phyloP scores from a whole-genome alignment of 345 rosid species.

The Streptanthus diversifolius region DNA sequence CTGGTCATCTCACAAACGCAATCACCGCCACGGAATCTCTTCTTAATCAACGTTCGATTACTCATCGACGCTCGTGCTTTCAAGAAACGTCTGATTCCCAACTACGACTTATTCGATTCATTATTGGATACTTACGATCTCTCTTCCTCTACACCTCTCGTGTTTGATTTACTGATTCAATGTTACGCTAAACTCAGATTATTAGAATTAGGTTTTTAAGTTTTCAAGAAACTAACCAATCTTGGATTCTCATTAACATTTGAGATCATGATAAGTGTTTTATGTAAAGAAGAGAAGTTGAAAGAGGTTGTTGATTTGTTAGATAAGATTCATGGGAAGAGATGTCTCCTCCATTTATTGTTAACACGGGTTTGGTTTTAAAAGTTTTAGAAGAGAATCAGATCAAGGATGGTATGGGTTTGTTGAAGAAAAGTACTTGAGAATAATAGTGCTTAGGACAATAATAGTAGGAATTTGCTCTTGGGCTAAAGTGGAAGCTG shows the following conservation, averaged over 20 bases:
- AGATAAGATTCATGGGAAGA: slow-evolving; percentile 62
- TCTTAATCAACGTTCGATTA: slow-evolving; percentile 55
- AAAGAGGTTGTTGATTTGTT: slow-evolving; percentile 45
- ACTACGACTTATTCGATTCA: slow-evolving; percentile 42
- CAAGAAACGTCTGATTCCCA: slow-evolving; percentile 43
- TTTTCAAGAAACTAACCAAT: slow-evolving; percentile 43
- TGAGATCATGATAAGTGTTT: slow-evolving; percentile 46
- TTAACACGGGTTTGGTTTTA: slow-evolving; percentile 51
- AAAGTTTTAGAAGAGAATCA: slow-evolving; percentile 54
- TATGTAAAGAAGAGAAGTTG: slow-evolving; percentile 75
- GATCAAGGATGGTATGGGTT: slow-evolving; percentile 42
- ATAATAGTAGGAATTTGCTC: slow-evolving; percentile 47
- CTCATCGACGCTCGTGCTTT: slow-evolving; percentile 60
- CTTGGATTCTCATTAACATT: slow-evolving; percentile 49
- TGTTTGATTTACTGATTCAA: slow-evolving; percentile 66
- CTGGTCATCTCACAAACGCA: slow-evolving; percentile 58
- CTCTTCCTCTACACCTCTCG: slow-evolving; percentile 44
- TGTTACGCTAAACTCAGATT: slow-evolving; percentile 59
- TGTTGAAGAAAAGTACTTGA: no score
- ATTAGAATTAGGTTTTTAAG: slow-evolving; percentile 56
- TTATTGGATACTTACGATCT: slow-evolving; percentile 46
- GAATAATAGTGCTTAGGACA: slow-evolving; percentile 40
- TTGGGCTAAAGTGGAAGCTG: slow-evolving; percentile 48
- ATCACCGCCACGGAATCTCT: slow-evolving; percentile 42
- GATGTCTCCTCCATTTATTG: slow-evolving; percentile 65